These are phyloP conservation scores for Cajanus cajan DNA, from an alignment of 306 rosid genomes.

Conservation along the genomic window DNA sequence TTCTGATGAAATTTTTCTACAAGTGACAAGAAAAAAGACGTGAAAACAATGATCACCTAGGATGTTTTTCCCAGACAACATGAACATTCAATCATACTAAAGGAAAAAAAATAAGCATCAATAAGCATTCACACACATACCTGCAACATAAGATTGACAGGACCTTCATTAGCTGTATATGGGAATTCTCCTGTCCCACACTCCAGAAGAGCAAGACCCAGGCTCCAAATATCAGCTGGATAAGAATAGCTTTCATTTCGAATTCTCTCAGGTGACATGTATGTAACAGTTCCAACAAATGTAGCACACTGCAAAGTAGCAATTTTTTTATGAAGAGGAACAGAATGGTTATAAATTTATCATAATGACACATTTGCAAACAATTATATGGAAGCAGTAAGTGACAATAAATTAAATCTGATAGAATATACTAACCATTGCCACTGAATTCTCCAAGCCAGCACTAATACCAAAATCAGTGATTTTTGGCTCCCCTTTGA, in stretches of 20 bases:
- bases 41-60: background rate
- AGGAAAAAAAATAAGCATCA: constrained; percentile 1
- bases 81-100: background rate
- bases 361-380: background rate
- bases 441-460: constrained; percentile 94
- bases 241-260: constrained; percentile 91
- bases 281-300: constrained; percentile 93
- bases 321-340: constrained; percentile 8
- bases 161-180: constrained; percentile 87
- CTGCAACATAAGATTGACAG: constrained; percentile 97
- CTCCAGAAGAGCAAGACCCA: constrained; percentile 94
- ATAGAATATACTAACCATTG: constrained; percentile 66
- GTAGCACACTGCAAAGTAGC: constrained; percentile 78
- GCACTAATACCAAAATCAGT: constrained; percentile 99
- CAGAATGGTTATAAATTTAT: background rate
- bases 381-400: background rate
- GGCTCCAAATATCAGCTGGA: constrained; percentile 99
- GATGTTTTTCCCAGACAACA: constrained; percentile 18
- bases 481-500: constrained; percentile 93
- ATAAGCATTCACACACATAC: constrained; percentile 42
- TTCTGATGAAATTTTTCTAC: background rate
- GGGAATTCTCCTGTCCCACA: constrained; percentile 99
- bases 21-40: background rate
- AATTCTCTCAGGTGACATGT: constrained; percentile 99
- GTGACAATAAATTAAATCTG: background rate